These are phyloP conservation scores for Saccharomycopsis synnaedendra DNA, from an alignment of 805 yeast genomes.

Conservation along the genomic window DNA sequence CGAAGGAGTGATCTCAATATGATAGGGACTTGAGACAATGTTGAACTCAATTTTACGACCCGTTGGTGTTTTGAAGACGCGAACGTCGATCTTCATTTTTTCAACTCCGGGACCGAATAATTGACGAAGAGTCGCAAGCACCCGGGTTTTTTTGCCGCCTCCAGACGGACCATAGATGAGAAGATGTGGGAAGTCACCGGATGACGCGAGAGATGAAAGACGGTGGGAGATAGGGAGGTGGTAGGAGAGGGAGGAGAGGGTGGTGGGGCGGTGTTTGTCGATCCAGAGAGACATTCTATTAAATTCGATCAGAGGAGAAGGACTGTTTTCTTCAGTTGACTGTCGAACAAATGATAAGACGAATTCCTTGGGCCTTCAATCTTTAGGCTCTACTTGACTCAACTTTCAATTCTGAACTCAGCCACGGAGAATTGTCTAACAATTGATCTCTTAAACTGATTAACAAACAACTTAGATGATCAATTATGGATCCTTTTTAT, in stretches of 20 bases:
- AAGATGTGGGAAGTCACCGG: constrained; percentile 89
- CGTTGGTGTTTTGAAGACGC: constrained; percentile 61
- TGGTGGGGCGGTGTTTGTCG: constrained; percentile 79
- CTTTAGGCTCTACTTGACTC: too few species aligned
- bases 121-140: constrained; percentile 65
- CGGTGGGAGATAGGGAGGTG: constrained; percentile 56
- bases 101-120: constrained; percentile 78
- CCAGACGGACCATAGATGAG: constrained; percentile 94
- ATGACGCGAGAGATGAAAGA: constrained; percentile 47
- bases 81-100: constrained; percentile 80
- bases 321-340: too few species aligned
- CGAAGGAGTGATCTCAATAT: constrained; percentile 90
- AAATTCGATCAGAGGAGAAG: too few species aligned
- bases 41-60: constrained; percentile 81
- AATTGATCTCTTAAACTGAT: too few species aligned
- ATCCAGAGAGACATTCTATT: constrained; percentile 85
- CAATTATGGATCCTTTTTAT: too few species aligned
- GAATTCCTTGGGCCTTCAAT: too few species aligned
- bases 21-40: constrained; percentile 84
- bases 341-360: too few species aligned
- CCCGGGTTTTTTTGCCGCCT: constrained; percentile 92
- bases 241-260: constrained; percentile 50
- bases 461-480: too few species aligned
- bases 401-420: too few species aligned
- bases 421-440: too few species aligned